Evolutionary conservation across 345 rosid genomes (phyloP).

Genomic region (Citrus hindsii): DNA sequence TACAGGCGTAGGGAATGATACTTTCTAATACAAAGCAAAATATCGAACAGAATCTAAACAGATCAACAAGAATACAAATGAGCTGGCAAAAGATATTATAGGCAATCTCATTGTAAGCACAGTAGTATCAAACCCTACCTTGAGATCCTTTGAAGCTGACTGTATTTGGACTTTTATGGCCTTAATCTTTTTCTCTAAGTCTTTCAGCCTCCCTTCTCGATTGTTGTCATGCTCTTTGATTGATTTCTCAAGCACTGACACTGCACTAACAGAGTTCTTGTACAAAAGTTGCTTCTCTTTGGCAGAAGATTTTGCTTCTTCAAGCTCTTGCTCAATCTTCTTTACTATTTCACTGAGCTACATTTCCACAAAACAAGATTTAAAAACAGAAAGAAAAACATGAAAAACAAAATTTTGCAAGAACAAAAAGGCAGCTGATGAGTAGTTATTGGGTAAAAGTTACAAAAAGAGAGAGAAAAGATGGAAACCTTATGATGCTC

Average conservation of each 20-base stretch:
- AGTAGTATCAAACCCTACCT: slow-evolving; percentile 40
- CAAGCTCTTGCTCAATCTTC: slow-evolving; percentile 79
- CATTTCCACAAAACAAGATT: slow-evolving; percentile 1
- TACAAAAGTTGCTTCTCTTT: slow-evolving; percentile 65
- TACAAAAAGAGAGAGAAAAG: slow-evolving; percentile 7
- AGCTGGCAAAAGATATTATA: background rate
- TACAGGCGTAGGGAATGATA: background rate
- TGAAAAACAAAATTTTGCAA: slow-evolving; percentile 1
- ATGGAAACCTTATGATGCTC: slow-evolving; percentile 88
- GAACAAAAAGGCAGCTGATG: background rate
- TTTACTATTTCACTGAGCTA: slow-evolving; percentile 85
- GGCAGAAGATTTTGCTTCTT: slow-evolving; percentile 56
- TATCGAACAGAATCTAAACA: background rate
- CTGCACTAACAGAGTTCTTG: slow-evolving; percentile 47
- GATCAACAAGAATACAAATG: background rate
- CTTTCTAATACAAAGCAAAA: slow-evolving; percentile 3
- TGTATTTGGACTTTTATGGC: slow-evolving; percentile 68
- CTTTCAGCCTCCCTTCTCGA: slow-evolving; percentile 79
- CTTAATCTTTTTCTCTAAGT: slow-evolving; percentile 69
- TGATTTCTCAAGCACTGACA: slow-evolving; percentile 65
- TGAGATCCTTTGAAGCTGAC: slow-evolving; percentile 70
- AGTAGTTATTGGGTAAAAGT: slow-evolving; percentile 6
- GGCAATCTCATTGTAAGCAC: background rate
- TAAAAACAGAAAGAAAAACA: background rate
- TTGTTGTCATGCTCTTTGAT: slow-evolving; percentile 76